Base-by-base conservation (phyloP, 306 rosid species). In the Cucumis cinereus region DNA sequence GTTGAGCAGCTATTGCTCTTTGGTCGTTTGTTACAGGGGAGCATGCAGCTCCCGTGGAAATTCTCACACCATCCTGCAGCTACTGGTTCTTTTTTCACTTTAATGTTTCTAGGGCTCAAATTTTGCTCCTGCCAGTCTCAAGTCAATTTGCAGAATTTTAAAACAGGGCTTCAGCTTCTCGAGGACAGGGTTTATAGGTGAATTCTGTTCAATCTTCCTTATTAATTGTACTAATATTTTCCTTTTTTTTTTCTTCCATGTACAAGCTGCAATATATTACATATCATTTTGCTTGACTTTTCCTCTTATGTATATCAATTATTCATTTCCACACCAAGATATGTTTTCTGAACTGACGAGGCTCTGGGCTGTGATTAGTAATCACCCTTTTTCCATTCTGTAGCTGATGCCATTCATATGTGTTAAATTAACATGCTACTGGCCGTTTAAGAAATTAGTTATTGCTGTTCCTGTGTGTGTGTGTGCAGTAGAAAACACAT, bases 11-110 rank as follows among this genome's bases (percentile, higher is more conserved):
- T 93, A 78, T 82, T 93, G 82, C 98, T 93, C 79, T 83, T 93
- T 73, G 96, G 96, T 83, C 89, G 97, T 81, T 84, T 93, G 96
- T 82, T 93, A 79, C 97, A 91, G 86, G 98, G 98, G 83, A 88
- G 93, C 38, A 91, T 92, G 26, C 87, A 89, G 85, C 86, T 86
- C 77, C 94, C 96, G 35, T 91, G 91, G 93, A 91, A 81, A 77
- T 91, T 93, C 84, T 87, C 98, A 40, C 93, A 22, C 82, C 98
- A 93, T 78, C 98, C 98, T 81, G 98, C 97, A 23, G 98, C 98
- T 26, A 84, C 92, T 68, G 98, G 98, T 75, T 87, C 97, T 70
- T 91, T 93, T 81, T 93, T 93, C 82, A 93, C 97, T 77, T 83
- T 93, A 58, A 91, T 93, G 96, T 96, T 90, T 85, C 90, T 93